Base-by-base conservation (phyloP, 495 filamentous ascomycete species). In the Parathielavia hyrcaniae region DNA sequence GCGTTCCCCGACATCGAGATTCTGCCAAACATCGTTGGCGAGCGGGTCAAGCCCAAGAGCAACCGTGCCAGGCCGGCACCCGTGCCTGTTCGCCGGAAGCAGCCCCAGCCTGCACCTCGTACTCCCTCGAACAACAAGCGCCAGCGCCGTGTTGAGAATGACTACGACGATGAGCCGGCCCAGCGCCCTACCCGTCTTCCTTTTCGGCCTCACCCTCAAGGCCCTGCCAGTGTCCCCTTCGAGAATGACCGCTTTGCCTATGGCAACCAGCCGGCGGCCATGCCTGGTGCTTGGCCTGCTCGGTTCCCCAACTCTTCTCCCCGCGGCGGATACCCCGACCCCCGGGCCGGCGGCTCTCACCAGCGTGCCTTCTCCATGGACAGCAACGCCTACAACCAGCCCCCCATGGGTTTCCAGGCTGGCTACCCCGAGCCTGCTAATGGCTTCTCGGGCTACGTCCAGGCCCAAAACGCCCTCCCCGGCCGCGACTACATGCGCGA, bases 1-100 rank as follows among this genome's bases (percentile, higher is more conserved):
- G 56, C 64, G 12, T 83, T 88, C 41, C 86, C 86, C 0, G 85
- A 87, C 61, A 77, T 89, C 36, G 86, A 88, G 65, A 79, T 89
- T 32, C 68, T 89, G 19, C 85, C 86, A 6, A 75, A 74, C 23
- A 83, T 84, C 53, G 61, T 41, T 34, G 68, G 68, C n/a, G 49
- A 19, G 16, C 41, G 44, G 4, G 50, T 49, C 44, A 61, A 41
- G 34, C 35, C 55, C 9, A 50, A 58, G 38, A 8, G 7, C n/a
- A 59, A 22, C 43, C 19, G 55, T 23, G 35, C 57, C 9, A 64
- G 61, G 56, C 40, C 46, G n/a, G 26, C 23, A 5, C 26, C 14
- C 35, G 10, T 11, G 1, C 35, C 35, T 8, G 20, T 22, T 8
- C 11, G 17, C 8, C 11, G 17, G 20, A 46, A 45, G 19, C 20